Base-by-base conservation (phyloP, 257 asterid species). In the Solanum tarapatanum region DNA sequence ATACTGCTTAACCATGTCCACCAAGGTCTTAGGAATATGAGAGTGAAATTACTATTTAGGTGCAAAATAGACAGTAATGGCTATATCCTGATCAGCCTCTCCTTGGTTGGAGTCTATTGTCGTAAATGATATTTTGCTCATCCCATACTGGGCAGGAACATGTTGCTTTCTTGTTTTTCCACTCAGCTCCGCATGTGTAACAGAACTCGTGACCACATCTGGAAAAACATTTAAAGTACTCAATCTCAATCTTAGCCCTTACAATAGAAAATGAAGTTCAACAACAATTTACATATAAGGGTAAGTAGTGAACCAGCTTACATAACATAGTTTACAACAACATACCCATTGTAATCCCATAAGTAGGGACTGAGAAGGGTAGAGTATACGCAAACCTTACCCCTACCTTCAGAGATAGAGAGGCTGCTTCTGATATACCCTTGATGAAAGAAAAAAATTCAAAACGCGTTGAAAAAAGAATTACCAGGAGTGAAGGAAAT, bases 131-230 rank as follows among this genome's bases (percentile, higher is more conserved):
- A 87, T 90, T 14, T 4, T 43, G 88, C 86, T 93, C 97, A 84
- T 92, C 92, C 98, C 98, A 95, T 70, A 93, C 87, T n/a, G 93
- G 97, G 75, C 99, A 96, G 0, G 79, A 9, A 88, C 98, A 96
- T 41, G 95, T 91, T 7, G 94, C 92, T 86, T 80, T 91, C 94
- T 92, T 93, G 87, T 95, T 87, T 88, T 89, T 93, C 96, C 97
- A 95, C 90, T 91, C 95, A 12, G 98, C 96, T 66, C 98, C 98
- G 88, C 98, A 96, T 2, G 93, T 94, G 66, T 94, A 95, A 90
- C 99, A 95, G 84, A 96, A 96, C 60, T 95, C 95, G 75, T 89
- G 83, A 23, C 99, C 96, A 91, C 98, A 96, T 92, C 98, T 96
- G 96, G 87, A 74, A 39, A 80, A 73, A 33, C 41, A 70, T 16